phyloP scores from a whole-genome alignment of 495 filamentous ascomycete genomes.

The Umbilicaria muhlenbergii region DNA sequence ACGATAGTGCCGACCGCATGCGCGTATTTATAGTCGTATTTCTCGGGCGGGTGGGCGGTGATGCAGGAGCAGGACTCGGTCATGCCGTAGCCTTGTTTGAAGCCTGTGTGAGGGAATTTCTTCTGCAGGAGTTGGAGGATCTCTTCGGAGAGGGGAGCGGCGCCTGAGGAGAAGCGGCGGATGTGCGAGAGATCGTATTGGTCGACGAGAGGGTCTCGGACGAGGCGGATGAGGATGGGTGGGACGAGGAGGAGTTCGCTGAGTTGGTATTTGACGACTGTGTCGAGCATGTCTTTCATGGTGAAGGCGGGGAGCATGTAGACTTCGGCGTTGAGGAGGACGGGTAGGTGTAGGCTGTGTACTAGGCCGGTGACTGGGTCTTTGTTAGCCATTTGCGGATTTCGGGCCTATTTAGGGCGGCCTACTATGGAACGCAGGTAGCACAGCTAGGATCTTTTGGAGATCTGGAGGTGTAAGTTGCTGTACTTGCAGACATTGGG shows the following conservation, averaged over 20 bases:
- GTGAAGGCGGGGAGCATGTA: constrained; percentile 45
- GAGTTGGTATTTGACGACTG: constrained; percentile 35
- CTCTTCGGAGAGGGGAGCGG: constrained; percentile 49
- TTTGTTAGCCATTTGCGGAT: neutral
- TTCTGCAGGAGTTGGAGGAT: constrained; percentile 39
- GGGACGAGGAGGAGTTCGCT: constrained; percentile 50
- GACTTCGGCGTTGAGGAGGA: constrained; percentile 39
- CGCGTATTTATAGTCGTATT: constrained; percentile 39
- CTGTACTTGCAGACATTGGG: constrained; percentile 41
- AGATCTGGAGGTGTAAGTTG: constrained; percentile 29
- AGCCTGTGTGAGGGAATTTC: constrained; percentile 45
- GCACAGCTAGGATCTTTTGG: constrained; percentile 33
- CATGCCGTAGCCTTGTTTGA: constrained; percentile 57
- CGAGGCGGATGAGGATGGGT: constrained; percentile 51
- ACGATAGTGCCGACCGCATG: constrained; percentile 44
- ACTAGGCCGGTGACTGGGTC: constrained; percentile 35
- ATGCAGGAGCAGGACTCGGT: constrained; percentile 51
- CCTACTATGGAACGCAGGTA: constrained; percentile 37
- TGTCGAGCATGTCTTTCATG: constrained; percentile 38
- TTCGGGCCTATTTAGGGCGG: neutral
- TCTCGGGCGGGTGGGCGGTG: constrained; percentile 36
- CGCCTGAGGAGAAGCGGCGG: constrained; percentile 37
- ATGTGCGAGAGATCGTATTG: constrained; percentile 41
- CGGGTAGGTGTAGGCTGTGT: constrained; percentile 42
- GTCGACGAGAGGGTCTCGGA: constrained; percentile 46